A percentile compares a stretch with the other conserved stretches of the same genome.
Conservation (phyloP, 306 rosid genomes). For the Rubus parviflorus region DNA sequence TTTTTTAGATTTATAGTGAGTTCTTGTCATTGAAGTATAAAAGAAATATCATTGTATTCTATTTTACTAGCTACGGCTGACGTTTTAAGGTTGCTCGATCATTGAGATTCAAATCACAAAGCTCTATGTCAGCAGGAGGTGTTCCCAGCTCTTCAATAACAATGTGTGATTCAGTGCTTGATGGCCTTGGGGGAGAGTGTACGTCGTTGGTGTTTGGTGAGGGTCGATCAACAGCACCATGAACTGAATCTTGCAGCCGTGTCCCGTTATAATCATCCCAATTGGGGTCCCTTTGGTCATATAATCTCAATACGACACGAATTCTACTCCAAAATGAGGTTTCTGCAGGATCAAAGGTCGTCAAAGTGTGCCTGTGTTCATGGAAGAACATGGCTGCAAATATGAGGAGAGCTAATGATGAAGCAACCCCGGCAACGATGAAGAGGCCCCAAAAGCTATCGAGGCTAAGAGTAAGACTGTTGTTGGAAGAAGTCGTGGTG, state of each 20-base stretch:
- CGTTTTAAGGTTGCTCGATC: background rate
- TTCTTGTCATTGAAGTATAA: background rate
- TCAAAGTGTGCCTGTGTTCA: conserved; percentile 33
- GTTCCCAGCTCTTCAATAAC: background rate
- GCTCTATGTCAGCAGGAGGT: background rate
- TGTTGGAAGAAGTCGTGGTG: conserved; percentile 23
- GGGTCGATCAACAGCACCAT: background rate
- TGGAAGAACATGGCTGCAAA: conserved; percentile 31
- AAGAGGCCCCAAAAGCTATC: conserved; percentile 61
- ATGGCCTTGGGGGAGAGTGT: background rate
- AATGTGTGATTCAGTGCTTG: background rate
- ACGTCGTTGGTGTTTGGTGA: background rate
- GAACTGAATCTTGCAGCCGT: background rate
- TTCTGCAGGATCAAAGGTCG: background rate
- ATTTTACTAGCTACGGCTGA: too few relatives aligned
- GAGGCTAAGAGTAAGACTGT: conserved; percentile 39
- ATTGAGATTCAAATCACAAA: background rate
- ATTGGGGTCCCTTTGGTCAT: conserved; percentile 19
- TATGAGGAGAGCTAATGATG: conserved; percentile 30
- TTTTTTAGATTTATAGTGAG: background rate
- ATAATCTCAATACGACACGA: conserved; percentile 2
- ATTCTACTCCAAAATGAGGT: conserved; percentile 35
- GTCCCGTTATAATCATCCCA: conserved; percentile 8
- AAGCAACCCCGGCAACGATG: conserved; percentile 40
- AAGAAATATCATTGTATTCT: too few relatives aligned